Evolutionary conservation across 1,284 basidiomycete species (phyloP).

Genomic region (Caloboletus firmus): DNA sequence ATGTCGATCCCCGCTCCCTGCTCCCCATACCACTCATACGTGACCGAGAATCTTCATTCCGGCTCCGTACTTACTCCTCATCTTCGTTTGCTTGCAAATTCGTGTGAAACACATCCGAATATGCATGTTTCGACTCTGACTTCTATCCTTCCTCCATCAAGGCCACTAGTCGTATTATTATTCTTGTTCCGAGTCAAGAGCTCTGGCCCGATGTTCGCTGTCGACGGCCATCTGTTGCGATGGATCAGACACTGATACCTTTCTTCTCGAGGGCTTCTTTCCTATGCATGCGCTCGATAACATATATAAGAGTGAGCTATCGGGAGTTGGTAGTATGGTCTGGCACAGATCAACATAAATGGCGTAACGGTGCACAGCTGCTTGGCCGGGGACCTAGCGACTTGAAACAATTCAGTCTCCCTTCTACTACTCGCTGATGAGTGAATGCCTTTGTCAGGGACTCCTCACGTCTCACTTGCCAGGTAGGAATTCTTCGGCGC

Average conservation of each 20-base stretch:
- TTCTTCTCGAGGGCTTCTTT: background rate
- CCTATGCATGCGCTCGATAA: background rate
- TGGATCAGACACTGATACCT: background rate
- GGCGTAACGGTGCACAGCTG: background rate
- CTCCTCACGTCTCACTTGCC: constrained; percentile 17
- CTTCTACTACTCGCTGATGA: background rate
- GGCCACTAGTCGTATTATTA: background rate
- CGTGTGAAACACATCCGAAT: constrained; percentile 4
- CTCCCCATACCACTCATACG: too few species aligned
- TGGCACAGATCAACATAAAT: constrained; percentile 1
- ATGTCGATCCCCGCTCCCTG: too few species aligned
- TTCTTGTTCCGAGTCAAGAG: background rate
- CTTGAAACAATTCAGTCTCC: constrained; percentile 17
- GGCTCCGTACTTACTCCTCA: background rate
- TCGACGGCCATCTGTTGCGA: background rate
- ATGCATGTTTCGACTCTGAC: background rate
- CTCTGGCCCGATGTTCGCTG: background rate
- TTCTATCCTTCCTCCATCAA: background rate
- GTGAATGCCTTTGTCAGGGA: background rate
- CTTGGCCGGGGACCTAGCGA: background rate
- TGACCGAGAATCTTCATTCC: background rate
- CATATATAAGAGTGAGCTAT: too few species aligned
- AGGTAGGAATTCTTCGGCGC: background rate
- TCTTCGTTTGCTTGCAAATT: background rate
- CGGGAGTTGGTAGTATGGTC: background rate